Evolutionary conservation across 2,329 filamentous ascomycete species (phyloP).

Genomic region (Beauveria asiatica): DNA sequence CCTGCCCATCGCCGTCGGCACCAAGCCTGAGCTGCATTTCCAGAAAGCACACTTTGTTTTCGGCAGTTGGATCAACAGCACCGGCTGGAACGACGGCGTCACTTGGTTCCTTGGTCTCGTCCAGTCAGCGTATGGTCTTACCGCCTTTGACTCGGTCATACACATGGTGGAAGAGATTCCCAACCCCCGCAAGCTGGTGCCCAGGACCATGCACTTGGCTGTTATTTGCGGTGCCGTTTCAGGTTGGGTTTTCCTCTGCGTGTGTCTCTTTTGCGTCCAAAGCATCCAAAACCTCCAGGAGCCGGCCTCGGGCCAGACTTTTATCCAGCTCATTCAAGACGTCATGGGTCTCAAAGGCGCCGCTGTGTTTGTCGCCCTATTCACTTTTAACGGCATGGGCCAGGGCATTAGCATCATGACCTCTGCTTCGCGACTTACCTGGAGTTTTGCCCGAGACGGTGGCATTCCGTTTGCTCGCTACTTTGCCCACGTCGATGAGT

Average conservation of each 20-base stretch:
- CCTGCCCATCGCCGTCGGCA: constrained; percentile 43
- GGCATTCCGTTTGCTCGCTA: constrained; percentile 38
- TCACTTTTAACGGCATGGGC: constrained; percentile 47
- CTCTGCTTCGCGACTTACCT: constrained; percentile 42
- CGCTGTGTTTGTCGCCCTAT: constrained; percentile 38
- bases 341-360: constrained; percentile 28
- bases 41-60: constrained; percentile 45
- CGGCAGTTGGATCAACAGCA: constrained; percentile 35
- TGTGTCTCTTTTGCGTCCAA: constrained; percentile 43
- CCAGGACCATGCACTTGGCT: constrained; percentile 43
- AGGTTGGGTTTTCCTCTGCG: constrained; percentile 43
- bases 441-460: constrained; percentile 47
- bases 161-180: constrained; percentile 52
- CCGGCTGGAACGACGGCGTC: constrained; percentile 45
- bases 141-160: constrained; percentile 50
- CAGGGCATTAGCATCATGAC: constrained; percentile 44
- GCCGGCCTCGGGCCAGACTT: constrained; percentile 33
- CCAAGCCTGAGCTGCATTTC: constrained; percentile 33
- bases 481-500: constrained; percentile 32
- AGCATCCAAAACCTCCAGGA: constrained; percentile 32
- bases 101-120: constrained; percentile 51
- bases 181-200: constrained; percentile 39
- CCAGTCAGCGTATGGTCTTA: constrained; percentile 47
- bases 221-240: constrained; percentile 40
- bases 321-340: constrained; percentile 38